Evolutionary conservation across 108 stramenopile species (phyloP).

Genomic region (Chaetoceros tenuissimus): DNA sequence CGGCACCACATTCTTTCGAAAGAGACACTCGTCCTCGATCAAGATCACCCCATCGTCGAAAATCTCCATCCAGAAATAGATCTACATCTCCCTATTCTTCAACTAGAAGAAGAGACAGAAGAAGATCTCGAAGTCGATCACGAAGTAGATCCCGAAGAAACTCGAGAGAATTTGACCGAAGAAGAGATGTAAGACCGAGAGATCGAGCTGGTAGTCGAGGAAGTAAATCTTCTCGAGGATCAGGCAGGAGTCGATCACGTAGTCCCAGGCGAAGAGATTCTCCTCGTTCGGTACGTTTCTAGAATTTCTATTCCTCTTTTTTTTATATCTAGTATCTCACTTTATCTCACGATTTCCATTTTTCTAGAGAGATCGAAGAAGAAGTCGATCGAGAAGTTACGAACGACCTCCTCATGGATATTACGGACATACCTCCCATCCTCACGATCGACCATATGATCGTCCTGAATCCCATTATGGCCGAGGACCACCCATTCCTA

Average conservation of each 20-base stretch:
- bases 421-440: conserved; percentile 7
- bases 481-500: no score
- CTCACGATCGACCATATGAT: conserved; percentile 4
- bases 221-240: neutral
- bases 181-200: neutral
- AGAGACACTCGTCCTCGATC: no score
- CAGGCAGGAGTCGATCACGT: conserved; percentile 5
- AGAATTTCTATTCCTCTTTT: neutral
- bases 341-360: neutral
- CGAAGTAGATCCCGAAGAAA: conserved; percentile 8
- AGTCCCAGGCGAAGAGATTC: conserved; percentile 14
- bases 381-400: no score
- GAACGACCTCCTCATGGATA: conserved; percentile 2
- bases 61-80: no score
- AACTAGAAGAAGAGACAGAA: conserved; percentile 12
- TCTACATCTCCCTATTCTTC: no score
- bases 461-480: conserved; percentile 13
- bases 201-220: neutral
- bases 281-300: neutral
- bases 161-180: conserved; percentile 3
- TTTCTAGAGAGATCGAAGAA: neutral
- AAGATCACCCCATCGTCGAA: no score
- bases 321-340: neutral
- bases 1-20: no score
- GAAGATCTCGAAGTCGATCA: conserved; percentile 24